Evolutionary conservation across 805 yeast genomes (phyloP).

Genomic region (Wickerhamomyces sydowiorum): DNA sequence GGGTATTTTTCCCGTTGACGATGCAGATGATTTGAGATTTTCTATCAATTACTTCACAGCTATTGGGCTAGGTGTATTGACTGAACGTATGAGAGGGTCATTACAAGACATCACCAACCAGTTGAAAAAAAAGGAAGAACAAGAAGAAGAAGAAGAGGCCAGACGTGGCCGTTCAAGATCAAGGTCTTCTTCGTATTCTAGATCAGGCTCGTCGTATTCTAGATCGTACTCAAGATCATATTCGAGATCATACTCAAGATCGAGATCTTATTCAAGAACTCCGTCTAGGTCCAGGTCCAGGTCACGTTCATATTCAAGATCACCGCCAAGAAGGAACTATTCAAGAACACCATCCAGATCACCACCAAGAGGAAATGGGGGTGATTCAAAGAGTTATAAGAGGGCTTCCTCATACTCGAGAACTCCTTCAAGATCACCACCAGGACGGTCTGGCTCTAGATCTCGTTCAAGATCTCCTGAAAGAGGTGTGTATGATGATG

Average conservation of each 20-base stretch:
- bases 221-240: slow-evolving; percentile 17
- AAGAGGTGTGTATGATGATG: slow-evolving; percentile 1
- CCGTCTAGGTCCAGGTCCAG: slow-evolving; percentile 10
- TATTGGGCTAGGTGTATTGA: slow-evolving; percentile 77
- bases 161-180: slow-evolving; percentile 19
- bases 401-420: slow-evolving; percentile 8
- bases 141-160: slow-evolving; percentile 10
- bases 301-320: slow-evolving; percentile 21
- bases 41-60: slow-evolving; percentile 91
- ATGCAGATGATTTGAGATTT: slow-evolving; percentile 56
- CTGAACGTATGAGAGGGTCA: slow-evolving; percentile 72
- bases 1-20: slow-evolving; percentile 61
- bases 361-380: no score
- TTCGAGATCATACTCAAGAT: slow-evolving; percentile 13
- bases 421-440: slow-evolving; percentile 11
- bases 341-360: slow-evolving; percentile 9
- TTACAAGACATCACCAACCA: slow-evolving; percentile 31
- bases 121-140: no score
- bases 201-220: slow-evolving; percentile 10
- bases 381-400: no score
- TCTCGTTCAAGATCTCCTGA: slow-evolving; percentile 3
- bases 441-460: slow-evolving; percentile 4
- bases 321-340: slow-evolving; percentile 11
- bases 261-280: slow-evolving; percentile 13
- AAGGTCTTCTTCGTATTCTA: slow-evolving; percentile 17